phyloP scores from a whole-genome alignment of 1,284 basidiomycete species.

The Sporisorium reilianum region DNA sequence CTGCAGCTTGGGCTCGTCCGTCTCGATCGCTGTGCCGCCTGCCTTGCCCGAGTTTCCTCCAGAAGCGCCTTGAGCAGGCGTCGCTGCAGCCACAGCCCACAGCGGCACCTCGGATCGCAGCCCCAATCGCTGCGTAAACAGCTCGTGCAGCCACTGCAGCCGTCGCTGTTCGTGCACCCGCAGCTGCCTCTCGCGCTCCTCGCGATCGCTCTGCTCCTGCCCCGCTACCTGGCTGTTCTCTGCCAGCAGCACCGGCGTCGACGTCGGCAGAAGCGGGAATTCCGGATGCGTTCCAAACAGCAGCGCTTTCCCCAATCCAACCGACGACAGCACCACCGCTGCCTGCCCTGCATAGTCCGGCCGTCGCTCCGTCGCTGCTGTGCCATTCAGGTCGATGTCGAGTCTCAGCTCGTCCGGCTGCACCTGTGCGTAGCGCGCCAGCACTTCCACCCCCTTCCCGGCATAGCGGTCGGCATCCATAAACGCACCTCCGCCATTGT shows the following conservation, averaged over 20 bases:
- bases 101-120: constrained; percentile 41
- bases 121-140: constrained; percentile 27
- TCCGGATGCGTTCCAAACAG: constrained; percentile 79
- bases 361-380: not conserved
- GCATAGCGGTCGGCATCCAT: constrained; percentile 63
- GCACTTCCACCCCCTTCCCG: constrained; percentile 64
- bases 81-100: constrained; percentile 17
- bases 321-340: constrained; percentile 73
- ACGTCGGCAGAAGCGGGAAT: constrained; percentile 72
- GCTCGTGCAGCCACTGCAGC: constrained; percentile 37
- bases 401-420: constrained; percentile 38
- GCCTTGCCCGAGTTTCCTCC: not conserved
- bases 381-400: constrained; percentile 36
- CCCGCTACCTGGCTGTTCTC: constrained; percentile 20
- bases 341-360: constrained; percentile 61
- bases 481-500: constrained; percentile 75
- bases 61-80: not conserved
- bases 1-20: constrained; percentile 37
- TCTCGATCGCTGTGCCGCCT: constrained; percentile 22
- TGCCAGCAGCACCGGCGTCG: constrained; percentile 38
- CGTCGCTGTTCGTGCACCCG: constrained; percentile 32
- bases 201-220: constrained; percentile 18
- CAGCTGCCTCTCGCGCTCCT: constrained; percentile 26
- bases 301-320: constrained; percentile 75
- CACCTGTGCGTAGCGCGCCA: constrained; percentile 70